phyloP scores from a whole-genome alignment of 208 protist species.

The Vickermania ingenoplastis region DNA sequence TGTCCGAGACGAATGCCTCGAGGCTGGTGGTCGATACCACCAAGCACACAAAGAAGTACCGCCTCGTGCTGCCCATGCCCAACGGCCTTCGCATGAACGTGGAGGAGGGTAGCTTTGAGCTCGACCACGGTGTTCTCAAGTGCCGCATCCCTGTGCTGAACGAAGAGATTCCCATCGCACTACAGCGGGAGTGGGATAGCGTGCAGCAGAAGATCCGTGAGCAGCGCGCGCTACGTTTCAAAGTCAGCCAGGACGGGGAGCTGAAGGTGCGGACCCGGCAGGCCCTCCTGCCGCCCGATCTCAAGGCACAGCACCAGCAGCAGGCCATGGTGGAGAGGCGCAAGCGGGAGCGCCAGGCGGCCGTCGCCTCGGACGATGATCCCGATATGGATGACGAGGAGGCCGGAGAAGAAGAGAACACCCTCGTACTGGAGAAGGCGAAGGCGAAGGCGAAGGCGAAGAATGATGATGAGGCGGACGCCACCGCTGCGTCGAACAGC shows the following conservation, averaged over 20 bases:
- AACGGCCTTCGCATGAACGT: conserved; percentile 42
- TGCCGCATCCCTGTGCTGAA: conserved; percentile 62
- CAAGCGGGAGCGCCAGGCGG: conserved; percentile 3
- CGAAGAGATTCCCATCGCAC: conserved; percentile 31
- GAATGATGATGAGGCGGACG: not conserved
- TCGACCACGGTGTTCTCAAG: conserved; percentile 45
- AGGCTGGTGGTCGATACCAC: conserved; percentile 67
- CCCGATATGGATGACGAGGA: not conserved
- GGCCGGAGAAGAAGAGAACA: conserved; percentile 4
- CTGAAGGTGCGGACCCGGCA: conserved; percentile 65
- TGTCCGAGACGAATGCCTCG: conserved; percentile 40
- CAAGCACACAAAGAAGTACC: conserved; percentile 73
- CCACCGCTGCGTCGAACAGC: not conserved
- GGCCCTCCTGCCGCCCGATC: conserved; percentile 41
- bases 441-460: not conserved
- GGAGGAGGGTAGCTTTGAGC: conserved; percentile 36
- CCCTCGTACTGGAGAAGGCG: not conserved
- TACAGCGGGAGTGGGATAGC: conserved; percentile 35
- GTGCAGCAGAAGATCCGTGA: conserved; percentile 43
- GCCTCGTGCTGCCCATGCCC: conserved; percentile 66
- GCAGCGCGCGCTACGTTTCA: conserved; percentile 68
- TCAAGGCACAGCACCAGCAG: conserved; percentile 8
- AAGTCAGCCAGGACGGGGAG: conserved; percentile 51
- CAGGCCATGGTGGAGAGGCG: conserved; percentile 5
- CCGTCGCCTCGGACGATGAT: conserved; percentile 1